Base-by-base conservation (phyloP, 192 early-diverging fungal genomes). In the Chytriomyces hyalinus region DNA sequence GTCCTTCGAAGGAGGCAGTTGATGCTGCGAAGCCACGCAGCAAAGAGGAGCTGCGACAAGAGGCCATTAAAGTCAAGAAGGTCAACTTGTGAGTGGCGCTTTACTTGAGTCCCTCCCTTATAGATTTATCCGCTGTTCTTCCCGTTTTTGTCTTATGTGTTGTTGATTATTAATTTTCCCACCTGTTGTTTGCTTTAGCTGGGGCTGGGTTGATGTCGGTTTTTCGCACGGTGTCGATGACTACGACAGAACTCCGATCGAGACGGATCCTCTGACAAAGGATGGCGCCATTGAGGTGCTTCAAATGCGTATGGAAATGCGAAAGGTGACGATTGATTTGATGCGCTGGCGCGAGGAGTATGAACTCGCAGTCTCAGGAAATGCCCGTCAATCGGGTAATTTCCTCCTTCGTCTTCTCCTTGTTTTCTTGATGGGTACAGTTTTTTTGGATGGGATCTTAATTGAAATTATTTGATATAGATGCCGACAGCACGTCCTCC, bases 201-300 rank as follows among this genome's bases (percentile, higher is more conserved):
- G 75, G 75, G 62, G 63, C n/a, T 76, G 75, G 75, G 75, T 76
- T 6, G 75, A 76, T 53, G 75, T 76, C n/a, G 75, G 75, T 3
- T 76, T 76, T 51, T 76, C 75, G 44, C 75, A 76, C 51, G 61
- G 46, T 45, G 44, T 65, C 6, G 75, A 76, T 36, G 75, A 76
- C 50, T 76, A 76, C 75, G 75, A 76, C 65, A 64, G 75, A 64
- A 67, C 50, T 10, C 75, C 75, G 15, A 76, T 76, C 65, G 75
- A 76, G 10, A 63, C 75, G 9, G 75, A 76, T 36, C 75, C 75
- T 13, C 75, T 76, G 10, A 67, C 75, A 46, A 64, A 59, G 15
- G 75, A 76, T 11, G 75, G 75, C 28, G 75, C 75, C 6, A 65
- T 76, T 24, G 75, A 76, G 65, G 75, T 76, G 17, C 61, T 76